These are phyloP conservation scores for Paecilomyces formosus DNA, from an alignment of 2,329 filamentous ascomycete species.

Conservation along the genomic window DNA sequence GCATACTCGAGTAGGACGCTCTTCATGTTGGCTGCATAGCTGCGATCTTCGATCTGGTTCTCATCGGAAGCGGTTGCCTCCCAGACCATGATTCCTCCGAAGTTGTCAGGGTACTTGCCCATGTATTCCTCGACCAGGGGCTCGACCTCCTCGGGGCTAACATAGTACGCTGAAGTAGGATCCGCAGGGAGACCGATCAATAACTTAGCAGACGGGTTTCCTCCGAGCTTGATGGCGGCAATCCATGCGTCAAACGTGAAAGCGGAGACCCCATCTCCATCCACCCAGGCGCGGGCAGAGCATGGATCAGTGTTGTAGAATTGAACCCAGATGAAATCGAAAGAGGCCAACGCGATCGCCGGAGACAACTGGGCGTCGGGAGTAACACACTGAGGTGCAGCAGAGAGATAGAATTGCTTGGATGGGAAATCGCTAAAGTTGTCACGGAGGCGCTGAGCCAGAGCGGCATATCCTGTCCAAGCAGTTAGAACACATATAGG, in stretches of 20 bases:
- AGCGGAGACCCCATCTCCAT: slow-evolving; percentile 18
- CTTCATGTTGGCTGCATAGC: slow-evolving; percentile 13
- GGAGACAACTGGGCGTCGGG: slow-evolving; percentile 42
- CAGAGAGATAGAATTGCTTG: slow-evolving; percentile 43
- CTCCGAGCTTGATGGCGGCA: slow-evolving; percentile 25
- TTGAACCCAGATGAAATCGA: slow-evolving; percentile 50
- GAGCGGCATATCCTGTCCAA: slow-evolving; percentile 35
- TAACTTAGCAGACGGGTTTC: slow-evolving; percentile 42
- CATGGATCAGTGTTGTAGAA: slow-evolving; percentile 49
- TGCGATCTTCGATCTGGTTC: slow-evolving; percentile 7
- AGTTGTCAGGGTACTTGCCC: slow-evolving; percentile 31
- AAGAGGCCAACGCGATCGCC: slow-evolving; percentile 37
- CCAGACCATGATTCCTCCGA: slow-evolving; percentile 56
- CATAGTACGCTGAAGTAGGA: slow-evolving; percentile 34
- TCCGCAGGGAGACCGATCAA: slow-evolving; percentile 46
- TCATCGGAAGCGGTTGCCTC: slow-evolving; percentile 26
- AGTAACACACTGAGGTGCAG: slow-evolving; percentile 45
- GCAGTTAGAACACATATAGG: slow-evolving; percentile 1
- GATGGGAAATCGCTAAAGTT: slow-evolving; percentile 28
- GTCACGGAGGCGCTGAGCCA: slow-evolving; percentile 42
- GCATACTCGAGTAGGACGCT: slow-evolving; percentile 4
- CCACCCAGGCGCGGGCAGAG: slow-evolving; percentile 40
- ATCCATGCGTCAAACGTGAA: slow-evolving; percentile 45
- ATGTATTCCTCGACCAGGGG: slow-evolving; percentile 38
- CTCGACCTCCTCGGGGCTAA: slow-evolving; percentile 40